Percentiles rank a stretch among this genome's conserved stretches.
phyloP scores from a whole-genome alignment of 2,329 filamentous ascomycete species.

The Ophiostoma triangulosporum region DNA sequence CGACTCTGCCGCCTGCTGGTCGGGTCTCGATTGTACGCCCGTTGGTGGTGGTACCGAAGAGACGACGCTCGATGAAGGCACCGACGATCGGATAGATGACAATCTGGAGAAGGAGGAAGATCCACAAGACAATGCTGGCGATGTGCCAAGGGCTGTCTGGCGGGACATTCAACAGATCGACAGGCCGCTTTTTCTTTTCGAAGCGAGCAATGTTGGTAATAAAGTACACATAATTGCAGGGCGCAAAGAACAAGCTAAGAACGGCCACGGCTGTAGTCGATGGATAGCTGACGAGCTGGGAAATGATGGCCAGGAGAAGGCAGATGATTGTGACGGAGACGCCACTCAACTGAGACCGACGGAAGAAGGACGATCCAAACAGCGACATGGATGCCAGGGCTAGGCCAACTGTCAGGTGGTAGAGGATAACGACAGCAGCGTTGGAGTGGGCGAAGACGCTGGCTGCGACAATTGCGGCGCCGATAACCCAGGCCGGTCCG shows the following conservation, averaged over 20 bases:
- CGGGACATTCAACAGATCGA: conserved; percentile 47
- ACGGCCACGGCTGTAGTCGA: conserved; percentile 51
- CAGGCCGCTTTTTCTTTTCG: conserved; percentile 46
- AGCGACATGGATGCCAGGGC: conserved; percentile 70
- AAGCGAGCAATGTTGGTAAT: conserved; percentile 63
- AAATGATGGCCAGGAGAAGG: conserved; percentile 66
- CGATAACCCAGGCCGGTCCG: conserved; percentile 68
- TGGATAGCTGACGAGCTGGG: conserved; percentile 56
- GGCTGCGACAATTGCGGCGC: conserved; percentile 47
- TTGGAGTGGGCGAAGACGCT: conserved; percentile 55
- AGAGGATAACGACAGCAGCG: conserved; percentile 53
- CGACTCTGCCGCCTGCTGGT: conserved; percentile 19
- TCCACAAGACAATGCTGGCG: conserved; percentile 62
- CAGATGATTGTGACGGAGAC: conserved; percentile 62
- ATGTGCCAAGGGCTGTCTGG: conserved; percentile 55
- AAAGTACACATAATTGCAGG: conserved; percentile 81
- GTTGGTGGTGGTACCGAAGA: conserved; percentile 62
- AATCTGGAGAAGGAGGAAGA: conserved; percentile 66
- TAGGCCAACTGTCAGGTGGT: conserved; percentile 63
- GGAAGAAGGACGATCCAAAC: conserved; percentile 72
- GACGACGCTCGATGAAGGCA: conserved; percentile 54
- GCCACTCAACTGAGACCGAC: conserved; percentile 74
- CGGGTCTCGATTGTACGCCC: conserved; percentile 38
- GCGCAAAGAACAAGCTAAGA: conserved; percentile 65
- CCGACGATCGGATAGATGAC: conserved; percentile 65